Base-by-base conservation (phyloP, 23 red algal genomes). In the Gracilaria domingensis region DNA sequence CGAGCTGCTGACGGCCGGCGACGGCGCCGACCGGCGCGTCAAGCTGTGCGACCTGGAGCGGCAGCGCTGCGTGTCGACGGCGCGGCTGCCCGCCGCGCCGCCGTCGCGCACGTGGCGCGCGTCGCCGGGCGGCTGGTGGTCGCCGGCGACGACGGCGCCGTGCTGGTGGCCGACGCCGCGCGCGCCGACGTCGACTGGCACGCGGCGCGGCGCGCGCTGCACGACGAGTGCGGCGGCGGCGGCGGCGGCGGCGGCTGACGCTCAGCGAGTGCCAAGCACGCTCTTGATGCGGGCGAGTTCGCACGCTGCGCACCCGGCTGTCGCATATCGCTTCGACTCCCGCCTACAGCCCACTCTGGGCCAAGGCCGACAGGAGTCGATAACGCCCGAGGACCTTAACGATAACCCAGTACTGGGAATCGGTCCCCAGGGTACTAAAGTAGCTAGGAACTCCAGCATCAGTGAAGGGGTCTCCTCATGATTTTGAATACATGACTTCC, bases 11-110 rank as follows among this genome's bases (percentile, higher is more conserved):
- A 4, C 20, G 13, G 37, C 69, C 7, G 16, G 75, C 36, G 78
- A 77, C 12, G 60, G 38, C 23, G 4, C 12, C 9, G 88, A 75
- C n/a, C 71, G 34, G 61, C 60, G 88, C 13, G 44, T 91, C 36
- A 82, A 91, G 39, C 66, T 91, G 25, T 91, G 88, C 77, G 88
- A 91, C 48, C 2, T 83, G 20, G 25, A 71, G 23, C 56, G 42
- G 0, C 54, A 14, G 0, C 20, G 17, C 4, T 91, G 88, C 35
- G 35, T 82, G 28, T 25, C 75, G 39, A 91, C 88, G 34, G 79
- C 65, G 37, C 32, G 36, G 5, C 44, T 81, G 25, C 11, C 23
- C 66, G 36, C 4, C 16, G 32, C 9, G 51, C 54, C 23, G 42
- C 83, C 33, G 21, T 87, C 23, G 24, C 61, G 54, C 75, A n/a